phyloP scores from a whole-genome alignment of 2,329 filamentous ascomycete species.

The Pleoardoris graminearum region DNA sequence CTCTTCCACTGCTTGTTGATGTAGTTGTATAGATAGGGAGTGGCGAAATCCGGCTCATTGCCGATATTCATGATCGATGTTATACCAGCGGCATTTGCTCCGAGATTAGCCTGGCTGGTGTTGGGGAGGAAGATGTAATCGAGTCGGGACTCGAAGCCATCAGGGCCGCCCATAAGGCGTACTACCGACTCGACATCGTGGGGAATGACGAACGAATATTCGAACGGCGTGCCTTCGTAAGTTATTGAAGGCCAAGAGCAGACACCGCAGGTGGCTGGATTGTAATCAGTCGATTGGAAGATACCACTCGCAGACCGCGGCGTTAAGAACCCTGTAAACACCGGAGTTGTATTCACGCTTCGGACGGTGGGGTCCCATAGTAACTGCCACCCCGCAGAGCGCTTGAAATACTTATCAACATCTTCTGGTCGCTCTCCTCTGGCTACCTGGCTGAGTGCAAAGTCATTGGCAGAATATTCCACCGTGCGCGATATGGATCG shows the following conservation, averaged over 20 bases:
- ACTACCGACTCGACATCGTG: conserved; percentile 46
- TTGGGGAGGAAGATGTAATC: conserved; percentile 44
- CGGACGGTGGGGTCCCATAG: conserved; percentile 19
- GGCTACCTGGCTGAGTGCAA: conserved; percentile 44
- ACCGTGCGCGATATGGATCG: conserved; percentile 43
- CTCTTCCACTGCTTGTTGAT: conserved; percentile 47
- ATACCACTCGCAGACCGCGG: conserved; percentile 23
- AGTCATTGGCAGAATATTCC: conserved; percentile 48
- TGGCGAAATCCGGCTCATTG: conserved; percentile 69
- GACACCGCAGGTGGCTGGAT: conserved; percentile 42
- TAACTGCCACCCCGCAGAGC: conserved; percentile 31
- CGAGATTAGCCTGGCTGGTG: conserved; percentile 38
- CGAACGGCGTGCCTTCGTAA: conserved; percentile 46
- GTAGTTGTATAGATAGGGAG: conserved; percentile 59
- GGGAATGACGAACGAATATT: conserved; percentile 46
- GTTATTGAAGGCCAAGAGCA: conserved; percentile 43
- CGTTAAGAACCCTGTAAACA: conserved; percentile 25
- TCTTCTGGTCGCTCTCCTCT: conserved; percentile 43
- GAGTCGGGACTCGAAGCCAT: conserved; percentile 39
- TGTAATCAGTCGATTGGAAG: conserved; percentile 32
- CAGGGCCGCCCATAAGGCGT: conserved; percentile 41
- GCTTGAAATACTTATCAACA: conserved; percentile 43
- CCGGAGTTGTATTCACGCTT: conserved; percentile 27
- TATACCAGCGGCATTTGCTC: conserved; percentile 43
- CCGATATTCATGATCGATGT: conserved; percentile 56